Base-by-base conservation (phyloP, 805 yeast species). In the Sugiyamaella lignohabitans region DNA sequence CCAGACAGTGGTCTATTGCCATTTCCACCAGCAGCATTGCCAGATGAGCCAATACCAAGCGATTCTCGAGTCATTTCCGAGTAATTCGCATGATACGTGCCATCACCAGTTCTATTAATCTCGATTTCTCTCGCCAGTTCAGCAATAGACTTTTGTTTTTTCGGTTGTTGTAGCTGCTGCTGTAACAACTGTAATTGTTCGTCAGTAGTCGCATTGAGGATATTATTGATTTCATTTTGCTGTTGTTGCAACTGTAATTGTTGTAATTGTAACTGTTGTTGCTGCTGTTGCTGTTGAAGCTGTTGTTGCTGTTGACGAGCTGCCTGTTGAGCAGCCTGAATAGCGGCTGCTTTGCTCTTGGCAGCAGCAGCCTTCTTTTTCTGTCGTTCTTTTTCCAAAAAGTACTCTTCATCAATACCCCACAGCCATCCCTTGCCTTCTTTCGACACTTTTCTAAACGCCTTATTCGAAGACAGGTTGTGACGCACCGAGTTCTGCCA, bases 401-500 rank as follows among this genome's bases (percentile, higher is more conserved):
- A 78, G 52, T 82, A 87, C 50, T 79, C 83, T 51, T 87, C 95
- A 66, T 93, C 96, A 35, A 93, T 69, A 2, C 91, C 91, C 95
- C 96, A 91, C 24, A 86, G 68, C 94, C 95, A 89, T 48, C 95
- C 96, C 62, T 84, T 84, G n/a, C 94, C 93, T 56, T 85, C 93
- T 50, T 84, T 82, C 34, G 87, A 79, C 14, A 84, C 82, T 59
- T 84, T 84, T 45, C 78, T 73, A 68, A 91, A 93, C 4, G 91
- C 81, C 66, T 87, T 87, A 66, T 88, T 88, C 54, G 87, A 72
- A 19, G 91, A 83, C 35, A 93, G 71, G 58, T 88, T 89, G 66
- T 93, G 98, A 43, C 94, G 76, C 17, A 93, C 95, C 0, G 94
- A 80, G 59, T 86, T 83, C 67, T 93, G 98, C 98, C 98, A 93